phyloP scores from a whole-genome alignment of 2,329 filamentous ascomycete genomes.

The Sporothrix dimorphospora region DNA sequence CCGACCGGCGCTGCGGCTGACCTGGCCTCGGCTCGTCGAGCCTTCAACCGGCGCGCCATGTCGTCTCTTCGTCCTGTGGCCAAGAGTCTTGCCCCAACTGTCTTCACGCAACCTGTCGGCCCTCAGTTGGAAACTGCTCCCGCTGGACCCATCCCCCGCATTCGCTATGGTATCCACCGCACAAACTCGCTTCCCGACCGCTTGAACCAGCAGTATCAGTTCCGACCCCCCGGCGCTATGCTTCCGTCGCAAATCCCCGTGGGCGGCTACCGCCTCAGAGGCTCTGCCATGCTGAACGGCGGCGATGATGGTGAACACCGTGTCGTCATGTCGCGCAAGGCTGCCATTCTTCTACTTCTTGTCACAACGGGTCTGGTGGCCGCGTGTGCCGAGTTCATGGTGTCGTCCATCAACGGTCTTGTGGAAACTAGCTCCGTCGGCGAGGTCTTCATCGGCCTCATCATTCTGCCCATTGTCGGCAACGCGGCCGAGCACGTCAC shows the following conservation, averaged over 20 bases:
- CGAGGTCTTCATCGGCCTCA: conserved; percentile 71
- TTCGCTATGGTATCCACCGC: conserved; percentile 68
- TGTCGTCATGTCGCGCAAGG: conserved; percentile 52
- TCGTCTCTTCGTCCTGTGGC: conserved; percentile 66
- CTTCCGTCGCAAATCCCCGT: conserved; percentile 52
- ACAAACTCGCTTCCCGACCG: conserved; percentile 75
- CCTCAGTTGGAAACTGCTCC: conserved; percentile 38
- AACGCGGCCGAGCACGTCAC: conserved; percentile 76
- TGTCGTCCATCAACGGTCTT: conserved; percentile 67
- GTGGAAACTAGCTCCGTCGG: conserved; percentile 59
- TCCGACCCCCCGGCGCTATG: conserved; percentile 55
- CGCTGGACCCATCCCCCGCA: conserved; percentile 56
- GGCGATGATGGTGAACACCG: conserved; percentile 38
- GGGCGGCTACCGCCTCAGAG: background rate
- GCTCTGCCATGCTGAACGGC: conserved; percentile 10
- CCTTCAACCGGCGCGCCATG: conserved; percentile 62
- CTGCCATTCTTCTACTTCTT: conserved; percentile 65
- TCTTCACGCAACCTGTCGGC: conserved; percentile 60
- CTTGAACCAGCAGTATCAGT: conserved; percentile 53
- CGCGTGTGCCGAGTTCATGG: conserved; percentile 70
- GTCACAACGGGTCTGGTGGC: conserved; percentile 68
- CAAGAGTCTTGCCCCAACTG: conserved; percentile 70
- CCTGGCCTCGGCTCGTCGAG: conserved; percentile 45
- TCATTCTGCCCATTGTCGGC: conserved; percentile 72
- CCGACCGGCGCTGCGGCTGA: conserved; percentile 37